Evolutionary conservation across 306 rosid species (phyloP), one percentile per base, ranked within the genome.

Genomic region (Pyrus bretschneideri): DNA sequence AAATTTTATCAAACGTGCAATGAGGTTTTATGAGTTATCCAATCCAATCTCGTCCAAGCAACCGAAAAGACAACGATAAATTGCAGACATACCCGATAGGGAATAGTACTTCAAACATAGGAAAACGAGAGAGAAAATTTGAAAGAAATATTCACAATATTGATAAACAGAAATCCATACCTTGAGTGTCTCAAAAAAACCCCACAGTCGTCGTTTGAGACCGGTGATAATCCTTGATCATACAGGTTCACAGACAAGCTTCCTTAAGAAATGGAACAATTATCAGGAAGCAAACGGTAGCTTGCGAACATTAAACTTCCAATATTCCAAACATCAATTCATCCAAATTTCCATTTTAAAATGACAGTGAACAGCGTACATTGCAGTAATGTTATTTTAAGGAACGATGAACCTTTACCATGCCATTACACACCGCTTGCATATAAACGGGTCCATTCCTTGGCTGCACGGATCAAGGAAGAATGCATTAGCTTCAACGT

Each of bases 371-470:
- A 81, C 79, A 85, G 82, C 86, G 73, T 87, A 89, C 88, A 87
- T 60, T 81, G 78, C 84, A 88, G 67, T 83, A 77, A 78, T 66
- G 91, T 85, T 81, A 89, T 83, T 87, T 76, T 44, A 70, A 49
- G 77, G 74, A 49, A 35, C 51, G 76, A 76, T 29, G 70, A 59
- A 77, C 70, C 70, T 81, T 84, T 81, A 61, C 80, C 85, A 69
- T 62, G 35, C 68, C 83, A 60, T 92, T 78, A 92, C 42, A 91
- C 93, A 13, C 93, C 97, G 54, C 93, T 90, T 3, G 97, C 96
- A 68, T 90, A 92, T 76, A 92, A 80, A 61, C 93, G 88, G 81
- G 96, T 90, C 97, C 97, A 92, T 80, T 92, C 97, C 85, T 92
- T 92, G 0, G 97, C 97, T 92, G 89, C 83, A 84, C 12, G 23